phyloP scores from a whole-genome alignment of 257 asterid genomes.

The Nicotiana paniculata region DNA sequence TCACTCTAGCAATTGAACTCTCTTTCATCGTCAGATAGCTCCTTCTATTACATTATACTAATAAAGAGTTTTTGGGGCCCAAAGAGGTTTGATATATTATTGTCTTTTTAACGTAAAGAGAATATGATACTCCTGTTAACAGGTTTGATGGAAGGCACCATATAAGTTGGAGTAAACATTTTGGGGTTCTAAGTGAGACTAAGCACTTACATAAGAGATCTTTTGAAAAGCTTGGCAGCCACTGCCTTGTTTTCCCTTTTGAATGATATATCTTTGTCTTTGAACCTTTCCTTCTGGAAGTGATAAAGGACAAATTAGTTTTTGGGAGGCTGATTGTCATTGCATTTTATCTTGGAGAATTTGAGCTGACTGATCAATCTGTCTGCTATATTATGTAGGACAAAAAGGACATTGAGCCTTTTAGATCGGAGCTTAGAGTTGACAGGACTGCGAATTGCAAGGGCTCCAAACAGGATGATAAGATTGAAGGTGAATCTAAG shows the following conservation, averaged over 20 bases:
- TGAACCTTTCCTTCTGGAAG: background rate
- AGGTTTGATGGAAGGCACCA: background rate
- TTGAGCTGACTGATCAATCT: background rate
- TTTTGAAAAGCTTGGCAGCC: too few species aligned
- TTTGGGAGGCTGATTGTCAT: background rate
- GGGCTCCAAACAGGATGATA: constrained; percentile 1
- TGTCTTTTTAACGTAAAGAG: background rate
- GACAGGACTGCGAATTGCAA: background rate
- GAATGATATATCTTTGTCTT: too few species aligned
- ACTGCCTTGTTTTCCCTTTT: too few species aligned
- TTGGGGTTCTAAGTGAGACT: background rate
- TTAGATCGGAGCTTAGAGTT: background rate
- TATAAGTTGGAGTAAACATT: background rate
- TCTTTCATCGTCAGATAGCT: background rate
- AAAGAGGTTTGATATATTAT: background rate
- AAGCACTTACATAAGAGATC: background rate
- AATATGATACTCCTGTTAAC: background rate
- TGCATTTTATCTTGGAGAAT: background rate
- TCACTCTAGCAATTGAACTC: background rate
- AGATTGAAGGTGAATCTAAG: constrained; percentile 8
- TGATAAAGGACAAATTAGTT: background rate
- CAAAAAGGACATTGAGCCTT: background rate
- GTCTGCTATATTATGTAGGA: constrained; percentile 2
- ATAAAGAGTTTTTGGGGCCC: background rate
- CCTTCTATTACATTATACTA: background rate